Conservation (phyloP, 1,284 basidiomycete species). For the Schizopora paradoxa region DNA sequence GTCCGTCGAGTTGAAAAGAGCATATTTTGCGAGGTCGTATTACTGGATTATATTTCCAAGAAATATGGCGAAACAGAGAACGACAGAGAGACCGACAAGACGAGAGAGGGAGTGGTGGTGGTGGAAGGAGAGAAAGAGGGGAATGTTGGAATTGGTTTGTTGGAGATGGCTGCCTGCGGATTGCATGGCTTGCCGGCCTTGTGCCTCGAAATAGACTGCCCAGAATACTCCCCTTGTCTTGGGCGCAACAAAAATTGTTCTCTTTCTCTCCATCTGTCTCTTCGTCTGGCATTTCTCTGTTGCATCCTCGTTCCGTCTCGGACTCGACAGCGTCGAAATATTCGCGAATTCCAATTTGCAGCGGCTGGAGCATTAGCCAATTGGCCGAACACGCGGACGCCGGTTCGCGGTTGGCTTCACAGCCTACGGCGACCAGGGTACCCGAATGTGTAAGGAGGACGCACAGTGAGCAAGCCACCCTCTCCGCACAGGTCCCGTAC, state of each 20-base stretch:
- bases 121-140: not conserved
- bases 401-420: no score
- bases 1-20: not conserved
- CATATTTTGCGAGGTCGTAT: not conserved
- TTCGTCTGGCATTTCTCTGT: no score
- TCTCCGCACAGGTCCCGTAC: no score
- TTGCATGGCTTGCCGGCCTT: not conserved
- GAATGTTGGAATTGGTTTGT: not conserved
- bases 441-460: no score
- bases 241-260: not conserved
- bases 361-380: no score
- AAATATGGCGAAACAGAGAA: constrained; percentile 4
- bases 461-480: no score
- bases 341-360: no score
- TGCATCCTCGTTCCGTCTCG: no score
- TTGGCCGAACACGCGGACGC: no score
- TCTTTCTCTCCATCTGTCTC: not conserved
- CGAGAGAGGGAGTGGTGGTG: not conserved
- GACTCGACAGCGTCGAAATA: no score
- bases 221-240: not conserved
- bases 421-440: no score
- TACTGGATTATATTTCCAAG: not conserved
- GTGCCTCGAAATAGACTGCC: not conserved
- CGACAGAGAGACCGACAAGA: not conserved
- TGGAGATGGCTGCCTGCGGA: no score